Percentiles rank a stretch among this genome's conserved stretches.
Conservation (phyloP, 306 rosid species). For the Ormosia emarginata region DNA sequence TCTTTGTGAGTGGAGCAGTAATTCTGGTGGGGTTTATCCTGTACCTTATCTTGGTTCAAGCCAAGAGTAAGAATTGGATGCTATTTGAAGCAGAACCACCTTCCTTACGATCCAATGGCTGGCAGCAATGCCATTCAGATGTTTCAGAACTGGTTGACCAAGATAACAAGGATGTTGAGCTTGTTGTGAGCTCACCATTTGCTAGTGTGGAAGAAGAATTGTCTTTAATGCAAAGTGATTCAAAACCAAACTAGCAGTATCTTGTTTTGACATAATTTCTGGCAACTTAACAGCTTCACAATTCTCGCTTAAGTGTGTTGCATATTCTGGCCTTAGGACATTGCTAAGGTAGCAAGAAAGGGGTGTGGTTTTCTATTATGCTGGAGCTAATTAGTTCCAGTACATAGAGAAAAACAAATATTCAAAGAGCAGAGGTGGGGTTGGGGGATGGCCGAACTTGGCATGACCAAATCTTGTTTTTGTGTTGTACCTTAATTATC, state of each 20-base stretch:
- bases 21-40: slow-evolving; percentile 53
- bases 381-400: neutral
- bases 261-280: neutral
- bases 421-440: neutral
- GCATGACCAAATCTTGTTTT: neutral
- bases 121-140: slow-evolving; percentile 26
- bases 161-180: slow-evolving; percentile 45
- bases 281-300: neutral
- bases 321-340: neutral
- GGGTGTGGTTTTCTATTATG: neutral
- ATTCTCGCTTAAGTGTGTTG: neutral
- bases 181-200: slow-evolving; percentile 39
- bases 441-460: neutral
- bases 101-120: slow-evolving; percentile 24
- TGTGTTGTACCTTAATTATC: slow-evolving; percentile 4
- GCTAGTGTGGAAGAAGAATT: slow-evolving; percentile 32
- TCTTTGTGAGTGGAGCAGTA: slow-evolving; percentile 58
- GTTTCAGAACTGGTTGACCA: slow-evolving; percentile 24
- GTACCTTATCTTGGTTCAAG: slow-evolving; percentile 57
- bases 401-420: neutral
- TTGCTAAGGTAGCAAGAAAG: neutral
- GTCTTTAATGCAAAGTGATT: slow-evolving; percentile 33
- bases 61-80: slow-evolving; percentile 53
- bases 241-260: slow-evolving; percentile 26
- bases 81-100: slow-evolving; percentile 40